Evolutionary conservation across 2,329 filamentous ascomycete genomes (phyloP).

Genomic region (Fusarium oligoseptatum): DNA sequence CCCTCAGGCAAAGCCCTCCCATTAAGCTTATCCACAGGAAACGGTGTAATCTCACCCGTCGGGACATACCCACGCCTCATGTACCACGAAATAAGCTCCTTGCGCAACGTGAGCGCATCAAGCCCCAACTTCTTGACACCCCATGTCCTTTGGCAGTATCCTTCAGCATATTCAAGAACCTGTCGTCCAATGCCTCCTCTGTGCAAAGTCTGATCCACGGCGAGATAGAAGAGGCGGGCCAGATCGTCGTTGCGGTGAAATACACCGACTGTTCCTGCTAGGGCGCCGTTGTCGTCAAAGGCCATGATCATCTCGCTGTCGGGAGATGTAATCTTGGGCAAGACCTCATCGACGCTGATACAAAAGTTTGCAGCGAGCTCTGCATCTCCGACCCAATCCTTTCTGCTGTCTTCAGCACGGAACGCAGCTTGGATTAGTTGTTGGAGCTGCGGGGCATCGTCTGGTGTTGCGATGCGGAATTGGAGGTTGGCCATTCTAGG

Average conservation of each 20-base stretch:
- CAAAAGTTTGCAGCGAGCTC: conserved; percentile 78
- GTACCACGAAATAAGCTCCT: conserved; percentile 54
- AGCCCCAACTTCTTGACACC: conserved; percentile 47
- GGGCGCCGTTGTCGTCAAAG: conserved; percentile 15
- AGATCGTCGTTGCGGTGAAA: conserved; percentile 39
- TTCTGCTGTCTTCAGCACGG: conserved; percentile 53
- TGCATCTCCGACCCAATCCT: conserved; percentile 50
- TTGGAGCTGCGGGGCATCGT: conserved; percentile 54
- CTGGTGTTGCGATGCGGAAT: conserved; percentile 54
- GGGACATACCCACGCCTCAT: conserved; percentile 49
- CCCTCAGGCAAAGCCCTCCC: conserved; percentile 44
- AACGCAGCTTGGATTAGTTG: conserved; percentile 57
- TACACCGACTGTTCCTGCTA: conserved; percentile 49
- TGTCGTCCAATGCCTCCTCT: conserved; percentile 50
- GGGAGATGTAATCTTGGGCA: conserved; percentile 60
- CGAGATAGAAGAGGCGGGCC: conserved; percentile 52
- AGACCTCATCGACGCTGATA: conserved; percentile 74
- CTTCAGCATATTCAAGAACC: conserved; percentile 50
- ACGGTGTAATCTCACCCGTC: conserved; percentile 51
- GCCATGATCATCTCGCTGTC: conserved; percentile 50
- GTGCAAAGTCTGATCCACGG: conserved; percentile 51
- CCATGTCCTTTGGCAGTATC: conserved; percentile 48
- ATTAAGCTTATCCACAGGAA: conserved; percentile 45
- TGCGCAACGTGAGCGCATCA: conserved; percentile 52
- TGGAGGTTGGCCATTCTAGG: conserved; percentile 43